These are phyloP conservation scores for Candida tallmaniae DNA, from an alignment of 805 yeast species.

Conservation along the genomic window DNA sequence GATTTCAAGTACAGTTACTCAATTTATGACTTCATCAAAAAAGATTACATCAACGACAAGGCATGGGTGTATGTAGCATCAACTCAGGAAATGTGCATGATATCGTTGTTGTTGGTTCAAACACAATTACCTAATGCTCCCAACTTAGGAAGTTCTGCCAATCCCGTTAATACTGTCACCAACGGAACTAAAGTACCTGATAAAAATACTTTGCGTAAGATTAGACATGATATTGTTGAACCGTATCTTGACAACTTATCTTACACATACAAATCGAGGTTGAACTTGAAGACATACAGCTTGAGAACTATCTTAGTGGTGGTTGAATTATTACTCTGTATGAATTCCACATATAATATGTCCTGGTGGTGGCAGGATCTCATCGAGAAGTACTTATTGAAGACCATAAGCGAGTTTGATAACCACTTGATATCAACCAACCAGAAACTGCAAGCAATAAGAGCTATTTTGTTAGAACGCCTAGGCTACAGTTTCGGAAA, in stretches of 20 bases:
- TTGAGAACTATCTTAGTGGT: constrained; percentile 62
- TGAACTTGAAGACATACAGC: constrained; percentile 65
- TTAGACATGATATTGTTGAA: constrained; percentile 49
- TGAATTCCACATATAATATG: constrained; percentile 36
- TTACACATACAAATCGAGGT: constrained; percentile 70
- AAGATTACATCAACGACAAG: constrained; percentile 71
- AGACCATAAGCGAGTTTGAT: constrained; percentile 44
- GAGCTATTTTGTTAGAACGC: constrained; percentile 41
- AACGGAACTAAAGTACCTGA: constrained; percentile 23
- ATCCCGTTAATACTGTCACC: not conserved
- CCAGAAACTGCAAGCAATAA: constrained; percentile 44
- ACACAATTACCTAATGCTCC: constrained; percentile 33
- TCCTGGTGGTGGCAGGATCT: constrained; percentile 45
- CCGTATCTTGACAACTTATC: constrained; percentile 67
- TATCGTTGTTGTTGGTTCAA: constrained; percentile 61
- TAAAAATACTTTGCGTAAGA: constrained; percentile 40
- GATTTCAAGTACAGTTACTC: constrained; percentile 83
- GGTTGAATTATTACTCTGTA: constrained; percentile 63
- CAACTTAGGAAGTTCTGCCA: no score
- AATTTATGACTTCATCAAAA: constrained; percentile 75
- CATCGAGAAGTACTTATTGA: constrained; percentile 40
- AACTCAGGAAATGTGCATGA: constrained; percentile 82
- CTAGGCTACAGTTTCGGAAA: constrained; percentile 47
- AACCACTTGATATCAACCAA: constrained; percentile 31
- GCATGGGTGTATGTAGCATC: constrained; percentile 81